phyloP scores from a whole-genome alignment of 2,329 filamentous ascomycete species.

The Aspergillus ruber region DNA sequence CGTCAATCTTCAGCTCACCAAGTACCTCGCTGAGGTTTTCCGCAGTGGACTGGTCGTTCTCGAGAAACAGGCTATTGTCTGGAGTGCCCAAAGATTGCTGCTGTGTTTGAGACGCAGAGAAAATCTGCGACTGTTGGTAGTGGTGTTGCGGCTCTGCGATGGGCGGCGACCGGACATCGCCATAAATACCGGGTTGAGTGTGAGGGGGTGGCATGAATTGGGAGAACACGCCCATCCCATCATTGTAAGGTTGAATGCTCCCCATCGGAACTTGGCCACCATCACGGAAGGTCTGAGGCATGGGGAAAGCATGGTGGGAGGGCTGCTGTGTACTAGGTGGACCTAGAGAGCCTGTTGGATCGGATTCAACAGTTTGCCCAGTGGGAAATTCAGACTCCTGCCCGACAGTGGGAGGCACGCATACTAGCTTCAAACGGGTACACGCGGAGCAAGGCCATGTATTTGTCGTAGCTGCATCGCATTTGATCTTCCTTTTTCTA shows the following conservation, averaged over 20 bases:
- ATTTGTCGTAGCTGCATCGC: slow-evolving; percentile 93
- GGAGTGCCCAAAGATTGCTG: slow-evolving; percentile 19
- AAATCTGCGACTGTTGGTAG: slow-evolving; percentile 24
- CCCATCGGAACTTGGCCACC: slow-evolving; percentile 48
- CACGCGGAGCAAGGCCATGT: slow-evolving; percentile 96
- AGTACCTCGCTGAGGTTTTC: slow-evolving; percentile 72
- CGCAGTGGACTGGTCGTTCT: slow-evolving; percentile 59
- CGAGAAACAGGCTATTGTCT: slow-evolving; percentile 48
- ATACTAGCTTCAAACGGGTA: slow-evolving; percentile 83
- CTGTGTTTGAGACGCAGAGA: slow-evolving; percentile 15
- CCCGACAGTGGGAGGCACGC: slow-evolving; percentile 77
- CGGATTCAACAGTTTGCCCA: slow-evolving; percentile 23
- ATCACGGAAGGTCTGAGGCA: slow-evolving; percentile 40
- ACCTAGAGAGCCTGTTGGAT: slow-evolving; percentile 13
- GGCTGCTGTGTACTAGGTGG: slow-evolving; percentile 39
- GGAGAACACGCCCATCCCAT: slow-evolving; percentile 35
- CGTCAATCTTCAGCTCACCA: slow-evolving; percentile 79
- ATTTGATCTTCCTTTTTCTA: slow-evolving; percentile 92
- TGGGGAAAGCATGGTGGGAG: slow-evolving; percentile 48
- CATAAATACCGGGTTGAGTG: slow-evolving; percentile 24
- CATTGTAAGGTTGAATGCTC: slow-evolving; percentile 38
- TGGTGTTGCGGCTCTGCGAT: slow-evolving; percentile 24
- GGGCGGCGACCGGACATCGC: slow-evolving; percentile 23
- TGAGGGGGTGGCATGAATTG: slow-evolving; percentile 28
- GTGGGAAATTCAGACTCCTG: slow-evolving; percentile 54